Evolutionary conservation across 2,329 filamentous ascomycete genomes (phyloP).

Genomic region (Epichloe amarillans): DNA sequence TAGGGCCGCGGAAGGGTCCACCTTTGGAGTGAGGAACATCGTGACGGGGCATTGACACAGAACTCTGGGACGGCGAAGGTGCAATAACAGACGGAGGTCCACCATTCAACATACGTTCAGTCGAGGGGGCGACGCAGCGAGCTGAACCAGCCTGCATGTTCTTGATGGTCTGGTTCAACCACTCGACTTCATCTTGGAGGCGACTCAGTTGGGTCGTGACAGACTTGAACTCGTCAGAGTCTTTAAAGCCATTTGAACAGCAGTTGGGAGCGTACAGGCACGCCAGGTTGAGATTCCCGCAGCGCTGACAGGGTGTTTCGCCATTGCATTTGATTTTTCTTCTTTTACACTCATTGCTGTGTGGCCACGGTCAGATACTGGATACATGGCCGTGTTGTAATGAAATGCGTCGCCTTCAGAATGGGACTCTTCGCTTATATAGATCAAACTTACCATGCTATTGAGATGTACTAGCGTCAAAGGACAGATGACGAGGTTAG

Average conservation of each 20-base stretch:
- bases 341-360: slow-evolving; percentile 60
- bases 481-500: slow-evolving; percentile 1
- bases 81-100: slow-evolving; percentile 18
- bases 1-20: slow-evolving; percentile 68
- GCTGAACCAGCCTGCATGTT: slow-evolving; percentile 45
- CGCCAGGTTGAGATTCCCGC: slow-evolving; percentile 51
- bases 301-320: slow-evolving; percentile 52
- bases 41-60: slow-evolving; percentile 23
- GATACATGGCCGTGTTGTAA: background rate
- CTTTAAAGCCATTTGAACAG: slow-evolving; percentile 70
- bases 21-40: slow-evolving; percentile 38
- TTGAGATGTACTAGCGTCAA: slow-evolving; percentile 40
- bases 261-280: slow-evolving; percentile 56
- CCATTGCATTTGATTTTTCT: slow-evolving; percentile 66
- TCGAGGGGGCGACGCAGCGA: slow-evolving; percentile 27
- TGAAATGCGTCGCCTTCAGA: background rate
- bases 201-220: slow-evolving; percentile 62
- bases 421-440: too few species aligned
- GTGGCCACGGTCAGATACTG: background rate
- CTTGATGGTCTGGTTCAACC: slow-evolving; percentile 59
- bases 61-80: slow-evolving; percentile 30
- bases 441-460: slow-evolving; percentile 38
- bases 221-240: slow-evolving; percentile 78
- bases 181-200: slow-evolving; percentile 75
- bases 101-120: slow-evolving; percentile 28